These are phyloP conservation scores for Sarocladiaceae sp. DNA, from an alignment of 2,329 filamentous ascomycete species.

Conservation along the genomic window DNA sequence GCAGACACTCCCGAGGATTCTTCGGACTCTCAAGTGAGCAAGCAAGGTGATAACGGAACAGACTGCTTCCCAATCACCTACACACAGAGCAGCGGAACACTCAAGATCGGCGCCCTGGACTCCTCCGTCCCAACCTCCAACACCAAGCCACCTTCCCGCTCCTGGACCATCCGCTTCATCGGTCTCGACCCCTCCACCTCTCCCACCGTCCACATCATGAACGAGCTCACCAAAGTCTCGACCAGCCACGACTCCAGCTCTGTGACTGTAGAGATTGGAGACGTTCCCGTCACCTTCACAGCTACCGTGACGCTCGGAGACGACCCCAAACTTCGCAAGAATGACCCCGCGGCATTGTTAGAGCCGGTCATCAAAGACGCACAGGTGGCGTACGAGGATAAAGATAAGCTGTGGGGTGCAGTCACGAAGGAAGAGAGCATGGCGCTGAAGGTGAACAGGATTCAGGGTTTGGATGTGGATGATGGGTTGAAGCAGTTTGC, in stretches of 20 bases:
- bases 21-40: no score
- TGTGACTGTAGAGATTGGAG: background rate
- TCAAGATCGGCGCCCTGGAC: background rate
- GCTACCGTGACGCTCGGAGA: background rate
- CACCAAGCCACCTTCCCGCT: background rate
- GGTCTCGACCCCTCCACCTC: background rate
- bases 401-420: background rate
- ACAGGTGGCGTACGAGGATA: background rate
- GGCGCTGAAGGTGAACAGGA: background rate
- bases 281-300: background rate
- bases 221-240: background rate
- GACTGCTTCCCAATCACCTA: background rate
- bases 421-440: conserved; percentile 1
- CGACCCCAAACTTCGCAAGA: background rate
- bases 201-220: no score
- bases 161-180: background rate
- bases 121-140: background rate
- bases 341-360: background rate
- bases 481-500: background rate
- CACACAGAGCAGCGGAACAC: background rate
- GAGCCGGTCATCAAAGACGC: conserved; percentile 4
- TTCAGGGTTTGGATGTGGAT: conserved; percentile 1
- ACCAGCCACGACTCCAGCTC: background rate
- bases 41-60: no score
- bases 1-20: no score